Conservation (phyloP, 768 basidiomycete genomes). For the Phaeotremella fagi region DNA sequence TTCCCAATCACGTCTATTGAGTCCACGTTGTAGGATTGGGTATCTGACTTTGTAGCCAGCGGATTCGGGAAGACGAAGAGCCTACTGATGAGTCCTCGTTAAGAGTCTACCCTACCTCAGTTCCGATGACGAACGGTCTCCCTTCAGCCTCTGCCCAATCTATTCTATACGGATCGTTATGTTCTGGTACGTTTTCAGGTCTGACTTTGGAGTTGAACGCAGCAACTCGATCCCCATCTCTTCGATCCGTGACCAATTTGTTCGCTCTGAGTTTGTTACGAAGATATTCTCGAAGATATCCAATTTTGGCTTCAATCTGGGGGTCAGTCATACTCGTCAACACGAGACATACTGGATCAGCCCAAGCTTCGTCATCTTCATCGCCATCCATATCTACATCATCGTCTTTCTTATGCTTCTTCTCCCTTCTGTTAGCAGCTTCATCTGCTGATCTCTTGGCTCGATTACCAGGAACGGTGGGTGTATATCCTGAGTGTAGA, state of each 20-base stretch:
- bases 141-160: conserved; percentile 81
- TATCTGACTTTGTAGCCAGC: conserved; percentile 71
- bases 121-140: conserved; percentile 26
- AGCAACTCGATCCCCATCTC: conserved; percentile 30
- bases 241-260: conserved; percentile 54
- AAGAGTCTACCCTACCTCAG: conserved; percentile 17
- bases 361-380: conserved; percentile 13
- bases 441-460: conserved; percentile 18
- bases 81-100: conserved; percentile 11
- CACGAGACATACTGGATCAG: conserved; percentile 25
- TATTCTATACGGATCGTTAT: conserved; percentile 73
- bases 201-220: conserved; percentile 74
- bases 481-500: conserved; percentile 5
- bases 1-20: conserved; percentile 72
- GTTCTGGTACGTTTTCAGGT: conserved; percentile 77
- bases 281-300: conserved; percentile 50
- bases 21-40: conserved; percentile 74
- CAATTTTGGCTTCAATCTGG: conserved; percentile 64
- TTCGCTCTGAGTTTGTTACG: conserved; percentile 49
- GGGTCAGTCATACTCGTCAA: background rate
- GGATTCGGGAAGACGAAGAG: conserved; percentile 53
- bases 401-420: conserved; percentile 17
- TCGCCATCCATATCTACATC: conserved; percentile 9
- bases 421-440: conserved; percentile 10
- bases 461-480: conserved; percentile 25